A percentile compares a stretch with the other conserved stretches of the same genome.
Evolutionary conservation across 805 yeast genomes (phyloP).

Genomic region (Zygosaccharomyces siamensis): DNA sequence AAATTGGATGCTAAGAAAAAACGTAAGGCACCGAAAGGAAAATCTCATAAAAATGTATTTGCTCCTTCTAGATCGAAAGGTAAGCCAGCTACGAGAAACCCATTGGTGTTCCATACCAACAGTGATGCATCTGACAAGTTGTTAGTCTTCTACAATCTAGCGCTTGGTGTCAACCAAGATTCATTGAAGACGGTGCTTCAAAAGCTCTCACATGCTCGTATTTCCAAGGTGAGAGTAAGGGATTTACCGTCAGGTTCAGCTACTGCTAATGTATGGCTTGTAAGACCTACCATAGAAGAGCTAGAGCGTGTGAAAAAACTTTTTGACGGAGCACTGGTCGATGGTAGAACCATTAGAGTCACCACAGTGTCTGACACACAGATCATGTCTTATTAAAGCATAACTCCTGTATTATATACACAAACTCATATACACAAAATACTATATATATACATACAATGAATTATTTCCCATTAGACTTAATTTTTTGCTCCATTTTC

Average conservation of each 20-base stretch:
- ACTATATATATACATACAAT: neutral
- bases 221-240: conserved; percentile 27
- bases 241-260: conserved; percentile 40
- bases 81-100: conserved; percentile 5
- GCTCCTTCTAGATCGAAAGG: neutral
- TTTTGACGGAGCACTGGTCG: conserved; percentile 45
- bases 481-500: conserved; percentile 23
- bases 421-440: neutral
- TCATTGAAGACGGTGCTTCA: conserved; percentile 23
- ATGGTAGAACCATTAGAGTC: conserved; percentile 41
- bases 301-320: conserved; percentile 32
- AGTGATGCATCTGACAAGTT: conserved; percentile 13
- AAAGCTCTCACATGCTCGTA: conserved; percentile 17
- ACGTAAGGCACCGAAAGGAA: neutral
- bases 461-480: conserved; percentile 1
- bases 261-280: conserved; percentile 37
- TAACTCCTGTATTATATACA: neutral
- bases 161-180: conserved; percentile 28
- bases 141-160: conserved; percentile 24
- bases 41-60: neutral
- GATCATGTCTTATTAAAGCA: conserved; percentile 6
- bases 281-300: conserved; percentile 21
- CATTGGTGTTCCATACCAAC: conserved; percentile 25
- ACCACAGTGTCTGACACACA: conserved; percentile 26
- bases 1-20: conserved; percentile 10